Conservation (phyloP, 129 eudicot species). For the Chrysanthemum seticuspe region DNA sequence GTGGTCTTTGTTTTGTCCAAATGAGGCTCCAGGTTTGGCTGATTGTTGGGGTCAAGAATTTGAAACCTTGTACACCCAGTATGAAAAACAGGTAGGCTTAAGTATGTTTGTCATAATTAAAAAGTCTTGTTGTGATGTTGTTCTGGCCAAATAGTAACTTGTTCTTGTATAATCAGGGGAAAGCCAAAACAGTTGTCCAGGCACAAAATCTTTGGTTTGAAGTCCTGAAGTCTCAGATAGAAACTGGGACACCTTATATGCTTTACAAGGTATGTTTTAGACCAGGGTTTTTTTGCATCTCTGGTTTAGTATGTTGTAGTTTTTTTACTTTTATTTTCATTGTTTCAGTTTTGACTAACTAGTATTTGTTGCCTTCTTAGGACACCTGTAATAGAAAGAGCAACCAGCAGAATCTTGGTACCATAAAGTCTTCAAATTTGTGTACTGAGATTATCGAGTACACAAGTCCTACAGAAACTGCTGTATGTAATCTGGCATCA, state of each 20-base stretch:
- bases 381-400: constrained; percentile 93
- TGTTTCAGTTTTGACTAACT: not conserved
- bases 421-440: constrained; percentile 88
- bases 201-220: constrained; percentile 92
- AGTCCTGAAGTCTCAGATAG: constrained; percentile 74
- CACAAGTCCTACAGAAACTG: constrained; percentile 95
- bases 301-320: no score
- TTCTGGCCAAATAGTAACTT: not conserved
- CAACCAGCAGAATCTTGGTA: constrained; percentile 97
- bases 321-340: not conserved
- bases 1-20: constrained; percentile 98
- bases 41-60: constrained; percentile 97
- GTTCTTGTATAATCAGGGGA: constrained; percentile 50
- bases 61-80: constrained; percentile 69
- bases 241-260: constrained; percentile 99
- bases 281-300: no score
- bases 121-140: not conserved
- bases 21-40: constrained; percentile 94
- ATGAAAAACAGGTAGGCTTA: constrained; percentile 69
- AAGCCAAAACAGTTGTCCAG: constrained; percentile 77
- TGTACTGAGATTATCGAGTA: constrained; percentile 94
- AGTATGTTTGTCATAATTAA: not conserved
- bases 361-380: constrained; percentile 26
- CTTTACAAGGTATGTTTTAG: constrained; percentile 63
- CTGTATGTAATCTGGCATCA: constrained; percentile 93